Conservation (phyloP, 805 yeast species). For the Metschnikowia sp. region DNA sequence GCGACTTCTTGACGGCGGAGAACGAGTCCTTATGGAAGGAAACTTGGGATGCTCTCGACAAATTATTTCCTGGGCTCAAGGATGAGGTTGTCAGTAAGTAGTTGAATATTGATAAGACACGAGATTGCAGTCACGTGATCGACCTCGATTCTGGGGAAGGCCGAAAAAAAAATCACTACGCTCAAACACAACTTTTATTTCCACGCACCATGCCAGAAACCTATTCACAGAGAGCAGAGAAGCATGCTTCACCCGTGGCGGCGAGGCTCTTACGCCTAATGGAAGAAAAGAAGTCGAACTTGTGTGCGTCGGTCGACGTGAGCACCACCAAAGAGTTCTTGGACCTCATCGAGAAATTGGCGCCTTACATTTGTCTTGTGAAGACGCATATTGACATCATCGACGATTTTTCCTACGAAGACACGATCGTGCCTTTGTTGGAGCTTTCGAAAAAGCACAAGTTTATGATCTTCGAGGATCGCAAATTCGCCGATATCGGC, state of each 20-base stretch:
- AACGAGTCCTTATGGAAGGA: slow-evolving; percentile 27
- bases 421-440: slow-evolving; percentile 71
- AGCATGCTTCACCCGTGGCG: slow-evolving; percentile 79
- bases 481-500: slow-evolving; percentile 98
- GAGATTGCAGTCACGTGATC: slow-evolving; percentile 7
- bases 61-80: slow-evolving; percentile 27
- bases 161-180: not conserved
- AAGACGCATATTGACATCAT: slow-evolving; percentile 94
- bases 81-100: slow-evolving; percentile 8
- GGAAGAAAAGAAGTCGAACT: slow-evolving; percentile 76
- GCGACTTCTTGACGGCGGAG: slow-evolving; percentile 22
- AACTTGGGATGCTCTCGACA: slow-evolving; percentile 32
- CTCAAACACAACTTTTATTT: not conserved
- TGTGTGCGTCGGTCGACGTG: slow-evolving; percentile 94
- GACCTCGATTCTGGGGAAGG: not conserved
- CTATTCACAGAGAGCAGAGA: slow-evolving; percentile 66
- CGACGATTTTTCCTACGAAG: slow-evolving; percentile 81
- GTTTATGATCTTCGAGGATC: slow-evolving; percentile 91
- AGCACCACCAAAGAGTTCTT: slow-evolving; percentile 75
- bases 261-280: slow-evolving; percentile 66
- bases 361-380: slow-evolving; percentile 87
- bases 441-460: slow-evolving; percentile 74
- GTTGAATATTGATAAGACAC: not conserved
- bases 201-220: slow-evolving; percentile 20
- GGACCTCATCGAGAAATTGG: slow-evolving; percentile 68